Evolutionary conservation across 2,329 filamentous ascomycete genomes (phyloP).

Genomic region (Aspergillus fijiensis): DNA sequence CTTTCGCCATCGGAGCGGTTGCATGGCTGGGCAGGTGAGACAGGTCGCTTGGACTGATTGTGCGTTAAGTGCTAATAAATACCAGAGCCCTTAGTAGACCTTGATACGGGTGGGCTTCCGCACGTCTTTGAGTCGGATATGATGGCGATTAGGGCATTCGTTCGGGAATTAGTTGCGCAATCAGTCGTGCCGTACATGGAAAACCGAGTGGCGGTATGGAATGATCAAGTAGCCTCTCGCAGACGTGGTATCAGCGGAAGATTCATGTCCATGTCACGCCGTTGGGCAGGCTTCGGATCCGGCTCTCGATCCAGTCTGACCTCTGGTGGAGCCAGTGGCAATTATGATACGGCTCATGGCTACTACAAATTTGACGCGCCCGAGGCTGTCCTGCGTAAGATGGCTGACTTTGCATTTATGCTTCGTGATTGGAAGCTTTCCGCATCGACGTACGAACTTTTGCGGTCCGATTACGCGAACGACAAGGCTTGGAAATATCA

Average conservation of each 20-base stretch:
- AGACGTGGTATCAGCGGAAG: conserved; percentile 84
- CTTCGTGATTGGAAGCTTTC: conserved; percentile 93
- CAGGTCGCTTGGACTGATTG: not conserved
- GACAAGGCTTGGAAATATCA: conserved; percentile 98
- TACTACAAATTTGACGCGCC: conserved; percentile 82
- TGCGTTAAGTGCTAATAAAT: conserved; percentile 7
- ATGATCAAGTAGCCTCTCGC: conserved; percentile 91
- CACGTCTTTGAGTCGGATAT: conserved; percentile 92
- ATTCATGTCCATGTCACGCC: conserved; percentile 91
- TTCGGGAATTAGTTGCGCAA: conserved; percentile 92
- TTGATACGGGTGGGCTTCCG: conserved; percentile 65
- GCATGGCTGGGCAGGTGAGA: conserved; percentile 59
- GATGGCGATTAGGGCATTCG: conserved; percentile 80
- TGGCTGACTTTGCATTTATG: conserved; percentile 97
- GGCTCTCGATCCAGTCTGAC: conserved; percentile 59
- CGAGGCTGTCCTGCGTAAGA: conserved; percentile 87
- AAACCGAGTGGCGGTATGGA: conserved; percentile 85
- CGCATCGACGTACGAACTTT: conserved; percentile 84
- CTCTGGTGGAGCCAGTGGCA: conserved; percentile 49
- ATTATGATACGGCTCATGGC: conserved; percentile 74
- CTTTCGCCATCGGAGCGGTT: conserved; percentile 84
- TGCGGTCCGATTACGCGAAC: conserved; percentile 84
- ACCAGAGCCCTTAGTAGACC: conserved; percentile 50
- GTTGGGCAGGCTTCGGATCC: conserved; percentile 79
- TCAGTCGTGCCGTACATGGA: conserved; percentile 97